A percentile compares a stretch with the other conserved stretches of the same genome.
Conservation (phyloP, 768 basidiomycete genomes). For the Guyanaporus albipodus region DNA sequence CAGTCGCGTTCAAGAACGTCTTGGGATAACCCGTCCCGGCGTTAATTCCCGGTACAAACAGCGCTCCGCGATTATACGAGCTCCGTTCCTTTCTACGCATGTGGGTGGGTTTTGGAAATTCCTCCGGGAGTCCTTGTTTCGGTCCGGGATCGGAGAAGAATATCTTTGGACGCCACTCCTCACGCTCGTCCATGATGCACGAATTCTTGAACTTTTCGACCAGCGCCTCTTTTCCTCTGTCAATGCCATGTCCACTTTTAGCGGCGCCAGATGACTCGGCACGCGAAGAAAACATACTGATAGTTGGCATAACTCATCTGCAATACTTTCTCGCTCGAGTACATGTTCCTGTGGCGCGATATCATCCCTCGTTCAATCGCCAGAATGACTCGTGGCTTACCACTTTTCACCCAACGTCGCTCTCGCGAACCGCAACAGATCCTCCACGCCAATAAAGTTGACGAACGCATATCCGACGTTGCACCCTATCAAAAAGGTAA, state of each 20-base stretch:
- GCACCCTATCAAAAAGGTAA: constrained; percentile 46
- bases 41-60: constrained; percentile 52
- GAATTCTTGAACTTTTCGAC: constrained; percentile 93
- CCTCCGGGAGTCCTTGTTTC: constrained; percentile 69
- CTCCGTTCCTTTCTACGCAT: constrained; percentile 80
- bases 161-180: constrained; percentile 81
- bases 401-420: constrained; percentile 76
- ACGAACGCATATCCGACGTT: constrained; percentile 86
- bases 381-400: constrained; percentile 36
- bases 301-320: constrained; percentile 93
- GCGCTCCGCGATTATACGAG: constrained; percentile 67
- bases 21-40: constrained; percentile 24
- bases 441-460: constrained; percentile 79
- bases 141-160: constrained; percentile 72
- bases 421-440: constrained; percentile 73
- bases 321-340: constrained; percentile 84
- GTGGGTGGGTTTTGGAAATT: constrained; percentile 81
- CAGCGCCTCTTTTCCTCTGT: constrained; percentile 82
- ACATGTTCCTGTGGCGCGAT: constrained; percentile 68
- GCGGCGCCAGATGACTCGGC: constrained; percentile 2
- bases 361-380: constrained; percentile 3
- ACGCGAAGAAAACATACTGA: constrained; percentile 59
- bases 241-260: constrained; percentile 2
- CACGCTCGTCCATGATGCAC: constrained; percentile 82
- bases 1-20: constrained; percentile 27